Conservation (phyloP, 2,329 filamentous ascomycete species). For the Monilinia fructigena region DNA sequence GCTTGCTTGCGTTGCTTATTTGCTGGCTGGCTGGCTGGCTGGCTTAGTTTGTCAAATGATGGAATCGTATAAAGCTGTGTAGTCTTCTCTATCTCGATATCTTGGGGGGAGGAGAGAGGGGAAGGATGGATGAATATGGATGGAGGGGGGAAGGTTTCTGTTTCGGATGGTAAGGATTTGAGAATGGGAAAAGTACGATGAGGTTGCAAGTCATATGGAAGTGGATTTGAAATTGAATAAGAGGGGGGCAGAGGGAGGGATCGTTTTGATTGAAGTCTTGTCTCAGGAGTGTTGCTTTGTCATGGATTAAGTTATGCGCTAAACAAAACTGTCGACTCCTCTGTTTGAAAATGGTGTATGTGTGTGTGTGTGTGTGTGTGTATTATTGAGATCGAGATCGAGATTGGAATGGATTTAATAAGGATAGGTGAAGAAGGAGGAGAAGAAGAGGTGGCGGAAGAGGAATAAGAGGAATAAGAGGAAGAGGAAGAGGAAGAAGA, state of each 20-base stretch:
- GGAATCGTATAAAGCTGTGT: too few relatives aligned
- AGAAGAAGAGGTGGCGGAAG: too few relatives aligned
- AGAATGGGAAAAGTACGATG: background rate
- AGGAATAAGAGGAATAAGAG: too few relatives aligned
- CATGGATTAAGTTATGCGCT: slow-evolving; percentile 20
- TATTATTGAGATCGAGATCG: too few relatives aligned
- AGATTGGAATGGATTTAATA: too few relatives aligned
- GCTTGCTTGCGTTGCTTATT: background rate
- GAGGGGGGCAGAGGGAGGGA: background rate
- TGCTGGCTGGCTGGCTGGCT: too few relatives aligned
- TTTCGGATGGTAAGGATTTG: background rate
- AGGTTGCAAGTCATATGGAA: background rate
- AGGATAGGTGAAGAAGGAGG: too few relatives aligned
- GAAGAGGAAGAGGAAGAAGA: too few relatives aligned
- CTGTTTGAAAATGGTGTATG: background rate
- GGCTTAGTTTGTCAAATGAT: background rate
- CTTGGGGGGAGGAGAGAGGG: too few relatives aligned
- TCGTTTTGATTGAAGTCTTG: slow-evolving; percentile 15
- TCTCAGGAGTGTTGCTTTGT: slow-evolving; percentile 19
- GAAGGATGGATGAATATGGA: too few relatives aligned
- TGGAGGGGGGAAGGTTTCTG: background rate
- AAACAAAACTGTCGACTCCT: background rate
- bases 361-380: too few relatives aligned
- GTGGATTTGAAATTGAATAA: background rate
- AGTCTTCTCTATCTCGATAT: too few relatives aligned